A percentile compares a stretch with the other conserved stretches of the same genome.
These are phyloP conservation scores for Kockiozyma suomiensis DNA, from an alignment of 805 yeast genomes.

Conservation along the genomic window DNA sequence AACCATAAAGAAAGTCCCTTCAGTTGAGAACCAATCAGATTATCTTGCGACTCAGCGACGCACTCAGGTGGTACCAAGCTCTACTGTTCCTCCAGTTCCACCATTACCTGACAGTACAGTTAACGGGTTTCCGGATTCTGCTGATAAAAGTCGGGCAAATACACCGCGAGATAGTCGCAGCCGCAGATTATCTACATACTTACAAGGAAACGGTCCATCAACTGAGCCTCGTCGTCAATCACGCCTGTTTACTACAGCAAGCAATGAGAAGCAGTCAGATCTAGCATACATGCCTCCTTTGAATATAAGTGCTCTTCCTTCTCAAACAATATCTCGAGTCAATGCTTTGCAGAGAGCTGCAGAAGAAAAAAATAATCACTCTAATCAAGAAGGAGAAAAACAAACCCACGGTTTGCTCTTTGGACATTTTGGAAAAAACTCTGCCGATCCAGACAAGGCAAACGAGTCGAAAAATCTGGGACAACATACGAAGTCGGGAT, in stretches of 20 bases:
- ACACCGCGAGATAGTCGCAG: slow-evolving; percentile 11
- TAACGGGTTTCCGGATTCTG: slow-evolving; percentile 4
- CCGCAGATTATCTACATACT: slow-evolving; percentile 7
- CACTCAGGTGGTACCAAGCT: not conserved
- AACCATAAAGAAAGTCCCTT: not conserved
- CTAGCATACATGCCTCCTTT: slow-evolving; percentile 17
- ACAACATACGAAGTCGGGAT: not conserved
- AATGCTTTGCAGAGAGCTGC: slow-evolving; percentile 5
- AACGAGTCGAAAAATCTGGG: not conserved
- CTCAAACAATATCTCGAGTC: slow-evolving; percentile 17
- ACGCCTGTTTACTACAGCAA: slow-evolving; percentile 4
- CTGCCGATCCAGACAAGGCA: not conserved
- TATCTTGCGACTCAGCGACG: not conserved
- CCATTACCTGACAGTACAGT: slow-evolving; percentile 23
- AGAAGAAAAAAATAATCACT: not conserved
- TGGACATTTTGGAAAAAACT: not conserved
- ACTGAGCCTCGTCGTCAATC: slow-evolving; percentile 22
- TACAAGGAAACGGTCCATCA: slow-evolving; percentile 13
- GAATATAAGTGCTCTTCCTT: slow-evolving; percentile 11
- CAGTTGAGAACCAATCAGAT: not conserved
- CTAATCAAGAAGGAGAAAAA: not conserved
- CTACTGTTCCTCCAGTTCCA: slow-evolving; percentile 30
- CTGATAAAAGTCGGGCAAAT: not conserved
- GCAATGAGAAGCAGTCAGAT: not conserved
- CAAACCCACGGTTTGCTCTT: not conserved